These are phyloP conservation scores for Neurospora sp. DNA, from an alignment of 2,329 filamentous ascomycete genomes.

Conservation along the genomic window DNA sequence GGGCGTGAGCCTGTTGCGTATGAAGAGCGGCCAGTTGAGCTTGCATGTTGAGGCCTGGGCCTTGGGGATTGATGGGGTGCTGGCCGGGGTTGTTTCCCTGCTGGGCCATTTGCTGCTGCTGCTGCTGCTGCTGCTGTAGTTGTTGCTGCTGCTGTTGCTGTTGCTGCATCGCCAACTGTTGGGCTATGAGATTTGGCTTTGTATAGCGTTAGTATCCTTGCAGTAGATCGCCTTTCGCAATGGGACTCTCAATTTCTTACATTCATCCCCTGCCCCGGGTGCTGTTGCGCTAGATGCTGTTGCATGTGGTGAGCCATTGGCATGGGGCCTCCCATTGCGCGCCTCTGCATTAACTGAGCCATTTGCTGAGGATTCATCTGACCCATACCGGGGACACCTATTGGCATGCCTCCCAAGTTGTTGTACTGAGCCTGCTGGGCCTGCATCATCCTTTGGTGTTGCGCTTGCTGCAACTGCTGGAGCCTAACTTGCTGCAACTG, in stretches of 20 bases:
- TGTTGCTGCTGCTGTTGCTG: constrained; percentile 27
- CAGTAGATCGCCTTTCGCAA: neutral
- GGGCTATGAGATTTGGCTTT: constrained; percentile 32
- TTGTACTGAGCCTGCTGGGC: constrained; percentile 41
- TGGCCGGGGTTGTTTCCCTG: constrained; percentile 36
- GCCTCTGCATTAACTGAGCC: constrained; percentile 24
- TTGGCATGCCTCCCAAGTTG: constrained; percentile 44
- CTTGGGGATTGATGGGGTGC: constrained; percentile 37
- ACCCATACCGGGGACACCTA: constrained; percentile 37
- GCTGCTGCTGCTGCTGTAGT: constrained; percentile 25
- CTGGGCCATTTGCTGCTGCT: constrained; percentile 31
- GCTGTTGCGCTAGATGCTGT: constrained; percentile 17
- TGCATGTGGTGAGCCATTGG: constrained; percentile 15
- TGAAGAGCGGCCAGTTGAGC: constrained; percentile 23
- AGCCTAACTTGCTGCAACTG: constrained; percentile 46
- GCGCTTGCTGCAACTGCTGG: constrained; percentile 44
- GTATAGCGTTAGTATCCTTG: constrained; percentile 9
- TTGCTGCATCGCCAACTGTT: constrained; percentile 38
- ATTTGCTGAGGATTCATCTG: constrained; percentile 30
- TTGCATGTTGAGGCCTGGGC: constrained; percentile 30
- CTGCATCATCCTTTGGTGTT: constrained; percentile 39
- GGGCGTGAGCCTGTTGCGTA: constrained; percentile 25
- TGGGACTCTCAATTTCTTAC: constrained; percentile 13
- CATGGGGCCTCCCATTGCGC: constrained; percentile 12
- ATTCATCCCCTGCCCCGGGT: constrained; percentile 17